Evolutionary conservation across 257 asterid genomes (phyloP).

Genomic region (Solanum lignicaule): DNA sequence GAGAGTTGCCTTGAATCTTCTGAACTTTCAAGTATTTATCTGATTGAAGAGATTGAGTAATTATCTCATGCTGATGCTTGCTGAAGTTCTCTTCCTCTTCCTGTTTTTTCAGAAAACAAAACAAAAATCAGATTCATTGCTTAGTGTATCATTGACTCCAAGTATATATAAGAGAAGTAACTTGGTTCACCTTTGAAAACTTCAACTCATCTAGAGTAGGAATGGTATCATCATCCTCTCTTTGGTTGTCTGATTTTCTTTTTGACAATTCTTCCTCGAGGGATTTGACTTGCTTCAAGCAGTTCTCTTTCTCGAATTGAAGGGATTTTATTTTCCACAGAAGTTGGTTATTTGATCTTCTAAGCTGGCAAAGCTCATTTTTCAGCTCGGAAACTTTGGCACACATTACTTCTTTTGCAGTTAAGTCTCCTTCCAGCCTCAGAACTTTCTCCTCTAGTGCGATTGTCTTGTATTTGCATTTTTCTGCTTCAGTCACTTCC

Average conservation of each 20-base stretch:
- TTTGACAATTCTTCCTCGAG: constrained; percentile 6
- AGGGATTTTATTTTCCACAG: constrained; percentile 16
- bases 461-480: constrained; percentile 11
- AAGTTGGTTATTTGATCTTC: constrained; percentile 19
- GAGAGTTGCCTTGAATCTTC: neutral
- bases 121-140: neutral
- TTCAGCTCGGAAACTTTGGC: constrained; percentile 20
- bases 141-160: neutral
- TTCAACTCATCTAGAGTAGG: neutral
- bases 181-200: neutral
- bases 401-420: constrained; percentile 27
- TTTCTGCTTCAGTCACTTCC: constrained; percentile 14
- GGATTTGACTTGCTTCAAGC: constrained; percentile 1
- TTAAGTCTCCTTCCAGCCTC: constrained; percentile 36
- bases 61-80: neutral
- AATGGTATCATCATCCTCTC: neutral
- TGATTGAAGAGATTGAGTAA: neutral
- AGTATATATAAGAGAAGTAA: neutral
- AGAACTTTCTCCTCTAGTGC: constrained; percentile 34
- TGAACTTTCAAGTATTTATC: neutral
- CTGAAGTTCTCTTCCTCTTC: neutral
- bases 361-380: constrained; percentile 23
- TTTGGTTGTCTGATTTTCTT: neutral
- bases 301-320: constrained; percentile 15
- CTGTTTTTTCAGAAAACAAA: neutral